Percentiles rank a stretch among this genome's conserved stretches.
Conservation (phyloP, 169 alveolate genomes). For the Eimeria zaria region DNA sequence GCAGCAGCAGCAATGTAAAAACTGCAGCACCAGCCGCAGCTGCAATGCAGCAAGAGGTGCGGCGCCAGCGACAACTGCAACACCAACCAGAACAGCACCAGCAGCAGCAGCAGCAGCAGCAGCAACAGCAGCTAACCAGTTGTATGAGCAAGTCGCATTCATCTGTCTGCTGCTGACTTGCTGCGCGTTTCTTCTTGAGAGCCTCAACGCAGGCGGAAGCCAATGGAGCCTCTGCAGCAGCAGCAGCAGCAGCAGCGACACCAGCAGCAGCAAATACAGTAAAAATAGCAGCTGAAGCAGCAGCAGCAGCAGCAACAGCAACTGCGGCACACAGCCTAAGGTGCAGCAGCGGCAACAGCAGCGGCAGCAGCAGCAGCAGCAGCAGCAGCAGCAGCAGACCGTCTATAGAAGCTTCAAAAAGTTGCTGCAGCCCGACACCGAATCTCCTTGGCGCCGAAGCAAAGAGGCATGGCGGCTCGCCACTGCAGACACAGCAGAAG, state of each 20-base stretch:
- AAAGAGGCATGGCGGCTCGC: conserved; percentile 18
- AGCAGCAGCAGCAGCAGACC: conserved; percentile 53
- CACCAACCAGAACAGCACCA: background rate
- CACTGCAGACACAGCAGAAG: background rate
- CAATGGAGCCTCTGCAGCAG: conserved; percentile 18
- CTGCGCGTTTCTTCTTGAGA: background rate
- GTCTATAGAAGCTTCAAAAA: background rate
- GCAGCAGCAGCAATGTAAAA: background rate
- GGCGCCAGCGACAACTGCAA: background rate
- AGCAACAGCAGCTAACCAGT: conserved; percentile 43
- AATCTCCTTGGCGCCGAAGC: conserved; percentile 4
- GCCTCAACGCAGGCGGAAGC: conserved; percentile 1
- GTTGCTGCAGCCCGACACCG: conserved; percentile 32
- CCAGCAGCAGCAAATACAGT: no score
- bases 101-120: conserved; percentile 43
- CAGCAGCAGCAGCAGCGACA: background rate
- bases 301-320: conserved; percentile 44
- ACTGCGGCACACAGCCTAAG: background rate
- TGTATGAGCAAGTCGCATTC: conserved; percentile 19
- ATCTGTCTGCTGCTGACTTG: background rate
- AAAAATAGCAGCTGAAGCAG: background rate
- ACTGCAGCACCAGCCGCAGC: no score
- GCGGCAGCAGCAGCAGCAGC: conserved; percentile 54
- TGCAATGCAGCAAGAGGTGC: background rate
- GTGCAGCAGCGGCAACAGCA: conserved; percentile 18